phyloP scores from a whole-genome alignment of 1,284 basidiomycete genomes.

The Thecaphora thlaspeos region DNA sequence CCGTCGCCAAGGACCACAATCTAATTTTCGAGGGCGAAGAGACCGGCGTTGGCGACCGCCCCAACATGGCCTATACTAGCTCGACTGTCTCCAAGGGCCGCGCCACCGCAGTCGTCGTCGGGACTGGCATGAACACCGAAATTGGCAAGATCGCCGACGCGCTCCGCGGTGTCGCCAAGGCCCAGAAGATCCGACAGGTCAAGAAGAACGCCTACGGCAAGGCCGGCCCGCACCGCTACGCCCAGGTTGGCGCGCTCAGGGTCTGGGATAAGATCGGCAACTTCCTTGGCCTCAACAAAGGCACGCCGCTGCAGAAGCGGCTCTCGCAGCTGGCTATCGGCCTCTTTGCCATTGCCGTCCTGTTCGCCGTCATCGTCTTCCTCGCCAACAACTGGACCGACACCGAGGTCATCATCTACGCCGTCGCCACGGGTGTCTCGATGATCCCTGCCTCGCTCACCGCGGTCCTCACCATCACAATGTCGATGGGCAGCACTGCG shows the following conservation, averaged over 20 bases:
- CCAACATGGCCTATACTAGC: slow-evolving; percentile 67
- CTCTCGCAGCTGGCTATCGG: slow-evolving; percentile 57
- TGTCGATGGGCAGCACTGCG: slow-evolving; percentile 63
- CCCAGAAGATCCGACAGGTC: slow-evolving; percentile 55
- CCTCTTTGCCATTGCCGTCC: slow-evolving; percentile 52
- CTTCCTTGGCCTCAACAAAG: slow-evolving; percentile 58
- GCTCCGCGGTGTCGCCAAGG: slow-evolving; percentile 47
- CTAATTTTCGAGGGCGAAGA: slow-evolving; percentile 37
- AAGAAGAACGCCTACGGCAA: slow-evolving; percentile 62
- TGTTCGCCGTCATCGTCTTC: slow-evolving; percentile 59
- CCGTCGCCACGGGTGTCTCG: slow-evolving; percentile 63
- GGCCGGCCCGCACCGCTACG: slow-evolving; percentile 57
- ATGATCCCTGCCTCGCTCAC: slow-evolving; percentile 62
- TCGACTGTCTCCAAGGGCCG: slow-evolving; percentile 69
- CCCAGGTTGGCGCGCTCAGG: slow-evolving; percentile 58
- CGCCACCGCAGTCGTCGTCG: slow-evolving; percentile 65
- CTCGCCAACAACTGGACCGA: slow-evolving; percentile 57
- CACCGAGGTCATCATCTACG: slow-evolving; percentile 56
- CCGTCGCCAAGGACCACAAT: slow-evolving; percentile 64
- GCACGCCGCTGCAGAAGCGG: slow-evolving; percentile 58
- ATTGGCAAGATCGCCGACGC: slow-evolving; percentile 56
- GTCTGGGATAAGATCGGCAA: slow-evolving; percentile 54
- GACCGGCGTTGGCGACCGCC: slow-evolving; percentile 63
- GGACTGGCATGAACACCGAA: slow-evolving; percentile 65
- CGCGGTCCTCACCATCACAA: slow-evolving; percentile 57